Percentiles rank a stretch among this genome's conserved stretches.
phyloP scores from a whole-genome alignment of 164 flowering plant genomes.

The Tetracentron sinense region DNA sequence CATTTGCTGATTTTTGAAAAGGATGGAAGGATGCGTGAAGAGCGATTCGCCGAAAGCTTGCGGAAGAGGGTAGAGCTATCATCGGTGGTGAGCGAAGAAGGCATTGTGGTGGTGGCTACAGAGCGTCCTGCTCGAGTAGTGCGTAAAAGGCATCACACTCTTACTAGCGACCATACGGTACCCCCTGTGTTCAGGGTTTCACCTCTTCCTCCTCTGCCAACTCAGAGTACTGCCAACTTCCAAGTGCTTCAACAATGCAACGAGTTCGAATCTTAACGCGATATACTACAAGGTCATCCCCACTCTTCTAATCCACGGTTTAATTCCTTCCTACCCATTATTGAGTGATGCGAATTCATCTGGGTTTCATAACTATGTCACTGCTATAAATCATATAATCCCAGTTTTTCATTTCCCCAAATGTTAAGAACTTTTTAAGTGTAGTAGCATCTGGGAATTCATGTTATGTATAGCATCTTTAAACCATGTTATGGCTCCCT shows the following conservation, averaged over 20 bases:
- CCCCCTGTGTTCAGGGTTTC: constrained; percentile 8
- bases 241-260: constrained; percentile 22
- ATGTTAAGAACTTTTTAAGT: neutral
- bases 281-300: neutral
- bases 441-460: neutral
- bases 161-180: constrained; percentile 10
- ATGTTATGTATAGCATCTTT: too few species aligned
- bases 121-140: constrained; percentile 31
- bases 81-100: constrained; percentile 21
- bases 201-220: constrained; percentile 4
- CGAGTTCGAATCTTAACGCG: constrained; percentile 13
- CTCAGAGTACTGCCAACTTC: constrained; percentile 9
- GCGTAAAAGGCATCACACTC: constrained; percentile 54
- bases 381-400: neutral
- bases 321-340: neutral
- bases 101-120: constrained; percentile 10
- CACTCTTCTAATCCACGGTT: neutral
- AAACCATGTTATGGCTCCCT: too few species aligned
- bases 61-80: constrained; percentile 35
- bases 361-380: neutral
- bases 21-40: constrained; percentile 37
- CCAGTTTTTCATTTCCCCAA: neutral
- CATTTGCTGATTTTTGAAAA: constrained; percentile 1
- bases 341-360: neutral
- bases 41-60: constrained; percentile 24